A percentile compares a stretch with the other conserved stretches of the same genome.
Evolutionary conservation across 164 flowering plant genomes (phyloP).

Genomic region (Stephania japonica): DNA sequence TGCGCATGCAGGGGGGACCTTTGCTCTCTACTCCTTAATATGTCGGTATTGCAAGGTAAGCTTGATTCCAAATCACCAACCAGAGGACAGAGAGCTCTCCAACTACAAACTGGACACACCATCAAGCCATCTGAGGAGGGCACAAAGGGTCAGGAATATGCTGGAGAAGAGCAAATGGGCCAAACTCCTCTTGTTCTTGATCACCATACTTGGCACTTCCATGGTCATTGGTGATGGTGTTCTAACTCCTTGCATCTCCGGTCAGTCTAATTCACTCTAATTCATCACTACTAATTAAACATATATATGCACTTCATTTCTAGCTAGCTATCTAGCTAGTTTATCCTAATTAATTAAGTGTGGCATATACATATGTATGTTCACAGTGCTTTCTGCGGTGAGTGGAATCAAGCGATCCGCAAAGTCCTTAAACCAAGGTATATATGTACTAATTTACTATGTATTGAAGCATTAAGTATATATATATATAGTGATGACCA

Average conservation of each 20-base stretch:
- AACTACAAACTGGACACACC: constrained; percentile 46
- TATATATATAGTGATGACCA: no score
- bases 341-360: no score
- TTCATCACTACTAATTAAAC: neutral
- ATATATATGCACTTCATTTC: no score
- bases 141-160: constrained; percentile 34
- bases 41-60: constrained; percentile 61
- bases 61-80: constrained; percentile 54
- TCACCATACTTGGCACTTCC: constrained; percentile 56
- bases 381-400: constrained; percentile 73
- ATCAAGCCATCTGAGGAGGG: constrained; percentile 31
- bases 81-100: constrained; percentile 58
- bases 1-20: constrained; percentile 85
- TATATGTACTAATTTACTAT: no score
- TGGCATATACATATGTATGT: neutral
- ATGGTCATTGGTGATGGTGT: constrained; percentile 85
- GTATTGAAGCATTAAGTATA: no score
- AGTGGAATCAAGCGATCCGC: constrained; percentile 40
- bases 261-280: constrained; percentile 19
- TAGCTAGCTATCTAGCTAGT: no score
- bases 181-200: constrained; percentile 34
- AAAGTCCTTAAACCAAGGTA: constrained; percentile 39
- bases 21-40: constrained; percentile 70
- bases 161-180: constrained; percentile 44
- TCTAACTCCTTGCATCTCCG: constrained; percentile 74